Percentiles rank a stretch among this genome's conserved stretches.
Evolutionary conservation across 495 filamentous ascomycete genomes (phyloP).

Genomic region (Aspergillus carlsbadensis): DNA sequence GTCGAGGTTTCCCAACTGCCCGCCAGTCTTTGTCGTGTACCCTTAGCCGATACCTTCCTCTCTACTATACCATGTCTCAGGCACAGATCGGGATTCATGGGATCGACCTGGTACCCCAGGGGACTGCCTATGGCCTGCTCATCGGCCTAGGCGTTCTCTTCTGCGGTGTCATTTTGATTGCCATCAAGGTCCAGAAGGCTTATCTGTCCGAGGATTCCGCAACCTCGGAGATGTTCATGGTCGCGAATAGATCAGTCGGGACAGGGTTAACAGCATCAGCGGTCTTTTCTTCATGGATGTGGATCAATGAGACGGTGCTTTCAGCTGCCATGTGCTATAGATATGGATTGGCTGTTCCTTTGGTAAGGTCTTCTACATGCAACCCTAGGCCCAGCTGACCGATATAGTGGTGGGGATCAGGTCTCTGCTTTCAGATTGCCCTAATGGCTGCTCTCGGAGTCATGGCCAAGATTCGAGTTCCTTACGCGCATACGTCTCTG

Average conservation of each 20-base stretch:
- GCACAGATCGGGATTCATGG: not conserved
- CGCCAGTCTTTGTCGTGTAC: not conserved
- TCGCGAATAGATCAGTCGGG: conserved; percentile 47
- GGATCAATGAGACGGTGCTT: conserved; percentile 46
- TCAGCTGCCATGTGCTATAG: conserved; percentile 39
- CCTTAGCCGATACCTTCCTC: not conserved
- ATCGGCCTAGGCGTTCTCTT: conserved; percentile 43
- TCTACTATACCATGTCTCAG: not conserved
- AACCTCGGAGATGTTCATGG: conserved; percentile 54
- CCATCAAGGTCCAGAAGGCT: conserved; percentile 40
- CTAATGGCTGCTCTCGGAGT: conserved; percentile 41
- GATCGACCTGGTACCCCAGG: conserved; percentile 33
- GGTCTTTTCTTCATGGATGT: conserved; percentile 51
- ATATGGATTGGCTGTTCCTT: conserved; percentile 35
- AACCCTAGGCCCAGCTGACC: conserved; percentile 9
- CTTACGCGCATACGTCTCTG: conserved; percentile 56
- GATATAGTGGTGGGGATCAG: conserved; percentile 39
- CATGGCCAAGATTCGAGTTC: conserved; percentile 46
- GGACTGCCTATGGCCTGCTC: conserved; percentile 45
- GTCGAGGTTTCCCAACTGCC: not conserved
- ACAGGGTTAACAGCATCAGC: conserved; percentile 50
- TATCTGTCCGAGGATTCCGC: conserved; percentile 47
- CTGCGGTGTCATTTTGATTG: conserved; percentile 41
- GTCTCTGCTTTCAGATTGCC: conserved; percentile 40
- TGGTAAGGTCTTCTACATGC: conserved; percentile 22